Conservation (phyloP, 208 protist species). For the Wallacemonas sp. region DNA sequence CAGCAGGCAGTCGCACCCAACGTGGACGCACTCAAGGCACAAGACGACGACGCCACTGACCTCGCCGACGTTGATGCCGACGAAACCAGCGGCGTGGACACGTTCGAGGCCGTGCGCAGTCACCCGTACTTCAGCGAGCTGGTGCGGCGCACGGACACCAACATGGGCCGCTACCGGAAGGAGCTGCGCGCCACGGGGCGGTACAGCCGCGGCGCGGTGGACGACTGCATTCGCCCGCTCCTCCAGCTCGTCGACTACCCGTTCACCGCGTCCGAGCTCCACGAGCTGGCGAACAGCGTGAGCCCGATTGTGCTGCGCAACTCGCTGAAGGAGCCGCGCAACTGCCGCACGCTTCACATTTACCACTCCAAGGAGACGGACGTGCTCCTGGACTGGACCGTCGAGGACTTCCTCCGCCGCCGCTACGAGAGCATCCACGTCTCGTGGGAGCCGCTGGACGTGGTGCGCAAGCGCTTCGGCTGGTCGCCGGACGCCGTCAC, state of each 20-base stretch:
- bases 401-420: constrained; percentile 87
- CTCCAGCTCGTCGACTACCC: constrained; percentile 88
- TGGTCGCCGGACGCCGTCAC: constrained; percentile 76
- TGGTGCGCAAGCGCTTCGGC: constrained; percentile 78
- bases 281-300: constrained; percentile 61
- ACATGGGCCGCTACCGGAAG: constrained; percentile 76
- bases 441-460: constrained; percentile 88
- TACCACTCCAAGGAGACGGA: constrained; percentile 82
- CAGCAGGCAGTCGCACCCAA: background rate
- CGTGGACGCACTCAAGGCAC: too few relatives aligned
- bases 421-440: constrained; percentile 92
- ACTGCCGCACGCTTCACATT: constrained; percentile 69
- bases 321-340: constrained; percentile 55
- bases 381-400: constrained; percentile 85
- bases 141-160: constrained; percentile 65
- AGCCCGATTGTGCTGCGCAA: constrained; percentile 62
- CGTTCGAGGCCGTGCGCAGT: constrained; percentile 49
- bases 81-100: background rate
- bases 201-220: constrained; percentile 70
- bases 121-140: constrained; percentile 85
- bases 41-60: background rate
- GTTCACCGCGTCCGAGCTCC: constrained; percentile 69
- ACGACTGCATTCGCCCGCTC: constrained; percentile 82
- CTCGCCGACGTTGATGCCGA: constrained; percentile 12
- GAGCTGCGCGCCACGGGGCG: constrained; percentile 59